Percentiles rank a stretch among this genome's conserved stretches.
These are phyloP conservation scores for Vigna radiata DNA, from an alignment of 306 rosid genomes.

Conservation along the genomic window DNA sequence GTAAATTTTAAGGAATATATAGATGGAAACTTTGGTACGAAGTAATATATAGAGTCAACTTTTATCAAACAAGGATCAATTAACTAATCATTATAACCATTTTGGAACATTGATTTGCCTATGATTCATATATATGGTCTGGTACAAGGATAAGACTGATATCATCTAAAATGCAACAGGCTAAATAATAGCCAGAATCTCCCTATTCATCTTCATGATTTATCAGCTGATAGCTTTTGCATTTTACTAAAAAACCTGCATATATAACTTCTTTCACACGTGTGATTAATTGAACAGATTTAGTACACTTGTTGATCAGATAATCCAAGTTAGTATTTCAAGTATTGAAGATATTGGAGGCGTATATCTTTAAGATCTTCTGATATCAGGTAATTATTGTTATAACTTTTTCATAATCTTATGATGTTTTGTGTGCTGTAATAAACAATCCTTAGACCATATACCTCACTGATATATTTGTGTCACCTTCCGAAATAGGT, in stretches of 20 bases:
- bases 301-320: not conserved
- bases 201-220: not conserved
- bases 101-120: slow-evolving; percentile 25
- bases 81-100: slow-evolving; percentile 30
- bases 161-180: not conserved
- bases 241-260: too few relatives aligned
- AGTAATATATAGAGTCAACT: slow-evolving; percentile 48
- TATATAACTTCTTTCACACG: too few relatives aligned
- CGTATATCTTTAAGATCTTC: not conserved
- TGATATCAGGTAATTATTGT: not conserved
- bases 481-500: slow-evolving; percentile 43
- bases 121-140: slow-evolving; percentile 14
- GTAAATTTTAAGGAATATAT: slow-evolving; percentile 29
- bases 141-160: not conserved
- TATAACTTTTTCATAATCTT: too few relatives aligned
- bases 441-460: not conserved
- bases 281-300: not conserved
- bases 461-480: slow-evolving; percentile 6
- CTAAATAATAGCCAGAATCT: slow-evolving; percentile 13
- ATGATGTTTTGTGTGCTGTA: not conserved
- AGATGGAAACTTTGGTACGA: slow-evolving; percentile 44
- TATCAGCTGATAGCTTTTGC: not conserved
- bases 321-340: not conserved
- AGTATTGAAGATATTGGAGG: not conserved
- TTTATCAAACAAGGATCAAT: slow-evolving; percentile 2